Conservation (phyloP, 202 grass and related monocot genomes). For the Saccharum hybrid region DNA sequence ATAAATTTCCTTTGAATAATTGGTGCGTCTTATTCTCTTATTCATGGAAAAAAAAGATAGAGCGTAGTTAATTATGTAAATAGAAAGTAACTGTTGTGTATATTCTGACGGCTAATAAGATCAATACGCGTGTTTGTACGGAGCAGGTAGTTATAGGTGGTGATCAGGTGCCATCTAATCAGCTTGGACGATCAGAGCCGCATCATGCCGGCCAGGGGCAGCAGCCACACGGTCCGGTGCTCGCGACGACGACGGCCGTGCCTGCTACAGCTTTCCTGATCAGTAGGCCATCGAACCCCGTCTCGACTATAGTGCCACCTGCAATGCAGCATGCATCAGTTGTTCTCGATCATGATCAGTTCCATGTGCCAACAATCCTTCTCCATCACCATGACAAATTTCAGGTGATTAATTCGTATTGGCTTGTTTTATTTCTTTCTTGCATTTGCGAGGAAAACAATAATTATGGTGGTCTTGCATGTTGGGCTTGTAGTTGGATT, state of each 20-base stretch:
- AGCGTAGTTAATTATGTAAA: not conserved
- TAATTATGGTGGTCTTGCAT: not conserved
- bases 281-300: conserved; percentile 60
- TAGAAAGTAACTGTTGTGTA: not conserved
- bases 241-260: conserved; percentile 40
- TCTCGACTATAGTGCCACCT: conserved; percentile 65
- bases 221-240: conserved; percentile 43
- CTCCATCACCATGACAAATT: conserved; percentile 77
- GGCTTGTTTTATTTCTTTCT: not conserved
- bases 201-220: conserved; percentile 56
- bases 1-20: conserved; percentile 47
- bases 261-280: conserved; percentile 62
- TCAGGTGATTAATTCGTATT: conserved; percentile 57
- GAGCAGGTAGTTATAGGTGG: conserved; percentile 65
- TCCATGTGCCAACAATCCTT: conserved; percentile 74
- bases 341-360: conserved; percentile 77
- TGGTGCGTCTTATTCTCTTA: conserved; percentile 18
- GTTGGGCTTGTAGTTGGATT: not conserved
- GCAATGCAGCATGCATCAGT: conserved; percentile 64
- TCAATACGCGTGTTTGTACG: conserved; percentile 13
- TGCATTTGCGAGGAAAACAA: not conserved
- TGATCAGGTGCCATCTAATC: conserved; percentile 69
- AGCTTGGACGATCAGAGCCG: conserved; percentile 57
- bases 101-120: not conserved
- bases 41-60: not conserved